These are phyloP conservation scores for Aspergillus viridinutans DNA, from an alignment of 2,329 filamentous ascomycete species.

Conservation along the genomic window DNA sequence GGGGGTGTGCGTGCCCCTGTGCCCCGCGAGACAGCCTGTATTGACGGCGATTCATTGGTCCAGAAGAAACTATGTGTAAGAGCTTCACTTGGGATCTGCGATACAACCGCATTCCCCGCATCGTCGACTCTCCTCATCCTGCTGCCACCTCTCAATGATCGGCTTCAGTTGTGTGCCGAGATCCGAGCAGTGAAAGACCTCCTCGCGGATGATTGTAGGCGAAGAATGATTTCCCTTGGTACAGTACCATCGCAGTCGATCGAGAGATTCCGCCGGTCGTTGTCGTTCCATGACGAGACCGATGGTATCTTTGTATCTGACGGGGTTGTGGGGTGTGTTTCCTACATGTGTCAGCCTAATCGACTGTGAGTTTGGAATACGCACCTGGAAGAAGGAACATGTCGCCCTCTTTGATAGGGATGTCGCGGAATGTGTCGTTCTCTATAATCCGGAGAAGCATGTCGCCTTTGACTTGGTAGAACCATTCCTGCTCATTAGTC, in stretches of 20 bases:
- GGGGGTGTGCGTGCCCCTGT: no score
- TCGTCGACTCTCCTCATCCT: conserved; percentile 7
- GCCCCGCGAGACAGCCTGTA: no score
- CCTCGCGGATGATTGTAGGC: conserved; percentile 13
- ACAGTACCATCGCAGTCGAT: conserved; percentile 76
- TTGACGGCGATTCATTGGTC: no score
- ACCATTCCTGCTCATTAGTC: conserved; percentile 13
- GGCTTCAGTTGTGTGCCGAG: conserved; percentile 12
- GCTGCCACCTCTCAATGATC: conserved; percentile 13
- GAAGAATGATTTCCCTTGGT: conserved; percentile 3
- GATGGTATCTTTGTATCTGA: conserved; percentile 81
- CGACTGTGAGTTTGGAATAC: background rate
- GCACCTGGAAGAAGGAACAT: conserved; percentile 15
- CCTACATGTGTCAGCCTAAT: background rate
- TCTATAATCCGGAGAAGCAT: conserved; percentile 15
- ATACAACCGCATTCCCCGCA: conserved; percentile 10
- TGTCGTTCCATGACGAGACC: conserved; percentile 82
- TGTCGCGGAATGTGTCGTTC: conserved; percentile 11
- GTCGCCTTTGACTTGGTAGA: conserved; percentile 17
- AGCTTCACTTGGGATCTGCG: conserved; percentile 5
- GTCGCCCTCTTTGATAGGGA: conserved; percentile 14
- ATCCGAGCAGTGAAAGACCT: conserved; percentile 13
- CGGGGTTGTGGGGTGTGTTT: conserved; percentile 78
- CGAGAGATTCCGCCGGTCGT: conserved; percentile 63
- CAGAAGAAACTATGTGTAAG: background rate